Percentiles rank a stretch among this genome's conserved stretches.
Conservation (phyloP, 768 basidiomycete genomes). For the Boletus sp. region DNA sequence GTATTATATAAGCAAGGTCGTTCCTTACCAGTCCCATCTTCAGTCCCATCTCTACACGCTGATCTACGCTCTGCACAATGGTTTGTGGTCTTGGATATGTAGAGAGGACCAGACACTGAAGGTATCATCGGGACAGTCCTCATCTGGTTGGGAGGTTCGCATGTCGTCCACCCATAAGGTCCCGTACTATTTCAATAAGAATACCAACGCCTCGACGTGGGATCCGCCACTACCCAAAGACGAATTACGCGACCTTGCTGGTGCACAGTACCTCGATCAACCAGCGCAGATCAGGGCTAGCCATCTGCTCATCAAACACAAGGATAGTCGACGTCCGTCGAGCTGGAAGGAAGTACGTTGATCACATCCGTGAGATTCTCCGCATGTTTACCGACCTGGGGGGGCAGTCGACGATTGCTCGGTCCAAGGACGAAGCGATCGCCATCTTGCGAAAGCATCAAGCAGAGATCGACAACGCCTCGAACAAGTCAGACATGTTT, state of each 20-base stretch:
- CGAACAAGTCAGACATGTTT: constrained; percentile 55
- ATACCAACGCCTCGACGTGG: constrained; percentile 76
- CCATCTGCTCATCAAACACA: constrained; percentile 92
- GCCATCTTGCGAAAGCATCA: constrained; percentile 67
- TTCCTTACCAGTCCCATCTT: not conserved
- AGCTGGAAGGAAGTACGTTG: constrained; percentile 81
- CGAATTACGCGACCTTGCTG: constrained; percentile 60
- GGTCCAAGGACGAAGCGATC: constrained; percentile 86
- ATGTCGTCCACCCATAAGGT: constrained; percentile 73
- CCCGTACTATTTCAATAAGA: constrained; percentile 85
- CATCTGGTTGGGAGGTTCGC: constrained; percentile 74
- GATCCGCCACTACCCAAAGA: constrained; percentile 63
- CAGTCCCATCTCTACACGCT: constrained; percentile 2
- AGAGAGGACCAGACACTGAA: constrained; percentile 9
- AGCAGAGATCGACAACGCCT: constrained; percentile 48
- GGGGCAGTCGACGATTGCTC: constrained; percentile 71
- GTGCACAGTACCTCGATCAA: constrained; percentile 51
- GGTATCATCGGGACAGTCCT: constrained; percentile 11
- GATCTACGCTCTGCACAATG: constrained; percentile 18
- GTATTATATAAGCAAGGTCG: constrained; percentile 14
- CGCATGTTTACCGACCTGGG: too few relatives aligned
- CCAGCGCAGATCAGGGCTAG: constrained; percentile 80
- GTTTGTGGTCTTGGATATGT: constrained; percentile 12
- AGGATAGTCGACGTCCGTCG: constrained; percentile 68
- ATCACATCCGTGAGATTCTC: not conserved